Percentiles rank a stretch among this genome's conserved stretches.
Evolutionary conservation across 2,329 filamentous ascomycete genomes (phyloP).

Genomic region (Cladosporium sp.): DNA sequence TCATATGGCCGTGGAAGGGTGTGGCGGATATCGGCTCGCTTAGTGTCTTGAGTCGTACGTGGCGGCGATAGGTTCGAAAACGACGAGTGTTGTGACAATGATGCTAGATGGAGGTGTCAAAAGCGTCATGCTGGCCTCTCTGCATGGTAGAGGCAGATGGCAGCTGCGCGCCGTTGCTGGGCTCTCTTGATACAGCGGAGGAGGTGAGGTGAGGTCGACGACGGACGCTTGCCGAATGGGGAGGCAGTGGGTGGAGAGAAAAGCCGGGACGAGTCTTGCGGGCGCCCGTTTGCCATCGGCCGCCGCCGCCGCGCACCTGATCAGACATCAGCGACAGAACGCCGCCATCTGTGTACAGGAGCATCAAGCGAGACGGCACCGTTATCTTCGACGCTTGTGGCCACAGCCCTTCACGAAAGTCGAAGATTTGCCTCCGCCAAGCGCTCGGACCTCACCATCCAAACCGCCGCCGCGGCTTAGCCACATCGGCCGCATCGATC

Average conservation of each 20-base stretch:
- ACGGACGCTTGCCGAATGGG: slow-evolving; percentile 7
- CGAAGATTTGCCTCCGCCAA: slow-evolving; percentile 11
- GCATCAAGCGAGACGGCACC: background rate
- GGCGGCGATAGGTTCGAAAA: too few species aligned
- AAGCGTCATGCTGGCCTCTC: too few species aligned
- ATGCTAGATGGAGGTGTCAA: too few species aligned
- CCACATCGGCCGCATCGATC: slow-evolving; percentile 8
- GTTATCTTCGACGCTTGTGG: background rate
- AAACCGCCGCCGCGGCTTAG: slow-evolving; percentile 8
- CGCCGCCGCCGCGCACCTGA: slow-evolving; percentile 1
- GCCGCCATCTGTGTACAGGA: background rate
- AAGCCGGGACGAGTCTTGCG: slow-evolving; percentile 2
- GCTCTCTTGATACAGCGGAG: background rate
- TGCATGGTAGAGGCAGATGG: background rate
- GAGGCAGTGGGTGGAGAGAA: background rate
- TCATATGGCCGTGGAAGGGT: too few species aligned
- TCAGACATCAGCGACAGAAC: slow-evolving; percentile 1
- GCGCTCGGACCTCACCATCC: slow-evolving; percentile 1
- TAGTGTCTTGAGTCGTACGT: too few species aligned
- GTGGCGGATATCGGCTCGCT: too few species aligned
- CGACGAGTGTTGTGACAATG: too few species aligned
- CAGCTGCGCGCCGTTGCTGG: background rate
- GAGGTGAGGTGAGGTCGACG: slow-evolving; percentile 10
- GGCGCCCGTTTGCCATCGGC: slow-evolving; percentile 1
- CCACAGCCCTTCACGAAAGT: background rate